A percentile compares a stretch with the other conserved stretches of the same genome.
These are phyloP conservation scores for Gymnopilus dilepis DNA, from an alignment of 768 basidiomycete species.

Conservation along the genomic window DNA sequence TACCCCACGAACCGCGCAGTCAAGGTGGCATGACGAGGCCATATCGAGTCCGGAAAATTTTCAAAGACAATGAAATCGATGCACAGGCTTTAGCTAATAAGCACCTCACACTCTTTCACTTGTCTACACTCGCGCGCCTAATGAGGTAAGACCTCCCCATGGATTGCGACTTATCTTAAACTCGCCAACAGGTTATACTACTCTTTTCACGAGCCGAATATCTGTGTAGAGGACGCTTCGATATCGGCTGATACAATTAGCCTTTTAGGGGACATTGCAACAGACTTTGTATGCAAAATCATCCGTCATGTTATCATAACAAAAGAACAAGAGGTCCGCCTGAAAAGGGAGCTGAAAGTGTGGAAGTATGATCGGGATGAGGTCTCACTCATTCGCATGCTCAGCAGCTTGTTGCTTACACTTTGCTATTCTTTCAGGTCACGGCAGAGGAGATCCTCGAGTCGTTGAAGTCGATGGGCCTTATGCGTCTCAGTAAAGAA, in stretches of 20 bases:
- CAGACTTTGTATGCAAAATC: conserved; percentile 56
- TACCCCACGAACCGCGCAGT: conserved; percentile 17
- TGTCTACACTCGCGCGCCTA: conserved; percentile 42
- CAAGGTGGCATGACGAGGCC: conserved; percentile 48
- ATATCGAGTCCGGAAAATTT: conserved; percentile 45
- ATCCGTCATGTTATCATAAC: conserved; percentile 56
- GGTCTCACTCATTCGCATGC: conserved; percentile 23
- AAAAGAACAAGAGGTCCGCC: conserved; percentile 60
- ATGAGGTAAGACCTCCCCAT: conserved; percentile 39
- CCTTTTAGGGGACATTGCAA: conserved; percentile 48
- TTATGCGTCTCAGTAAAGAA: conserved; percentile 40
- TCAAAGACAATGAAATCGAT: conserved; percentile 52
- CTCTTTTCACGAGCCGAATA: conserved; percentile 27
- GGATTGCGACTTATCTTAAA: not conserved
- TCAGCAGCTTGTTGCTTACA: not conserved
- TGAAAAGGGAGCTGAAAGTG: conserved; percentile 64
- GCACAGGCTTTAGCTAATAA: conserved; percentile 43
- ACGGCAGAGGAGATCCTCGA: conserved; percentile 48
- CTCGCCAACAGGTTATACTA: conserved; percentile 24
- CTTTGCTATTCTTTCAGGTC: conserved; percentile 43
- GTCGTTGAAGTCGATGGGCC: conserved; percentile 54
- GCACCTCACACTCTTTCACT: conserved; percentile 56
- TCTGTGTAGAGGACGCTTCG: conserved; percentile 31
- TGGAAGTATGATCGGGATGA: conserved; percentile 60
- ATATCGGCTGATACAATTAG: conserved; percentile 57